Conservation (phyloP, 2,329 filamentous ascomycete species). For the Pyrenophora tritici-repentis region DNA sequence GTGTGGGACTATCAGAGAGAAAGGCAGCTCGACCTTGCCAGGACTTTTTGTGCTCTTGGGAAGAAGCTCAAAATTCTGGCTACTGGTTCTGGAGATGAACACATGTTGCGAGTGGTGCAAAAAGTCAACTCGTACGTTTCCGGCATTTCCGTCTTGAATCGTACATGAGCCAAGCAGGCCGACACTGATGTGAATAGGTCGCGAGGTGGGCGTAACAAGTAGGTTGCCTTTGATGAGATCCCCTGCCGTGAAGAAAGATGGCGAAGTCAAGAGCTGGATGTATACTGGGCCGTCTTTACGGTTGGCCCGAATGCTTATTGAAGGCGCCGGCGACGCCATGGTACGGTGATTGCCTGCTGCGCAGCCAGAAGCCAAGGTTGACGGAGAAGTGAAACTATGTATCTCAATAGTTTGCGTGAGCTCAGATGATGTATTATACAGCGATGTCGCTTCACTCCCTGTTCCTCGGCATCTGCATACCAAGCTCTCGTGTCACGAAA, state of each 20-base stretch:
- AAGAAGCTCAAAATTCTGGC: constrained; percentile 30
- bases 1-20: constrained; percentile 33
- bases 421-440: constrained; percentile 1
- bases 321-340: constrained; percentile 16
- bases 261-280: constrained; percentile 18
- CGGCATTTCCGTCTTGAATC: constrained; percentile 16
- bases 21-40: constrained; percentile 32
- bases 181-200: constrained; percentile 25
- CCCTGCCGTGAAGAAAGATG: constrained; percentile 25
- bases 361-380: not conserved
- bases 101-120: constrained; percentile 25
- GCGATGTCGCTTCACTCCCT: constrained; percentile 9
- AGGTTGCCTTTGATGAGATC: constrained; percentile 28
- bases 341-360: not conserved
- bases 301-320: constrained; percentile 14
- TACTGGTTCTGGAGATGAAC: constrained; percentile 22
- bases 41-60: constrained; percentile 22
- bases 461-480: constrained; percentile 9
- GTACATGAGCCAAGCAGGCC: constrained; percentile 21
- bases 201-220: constrained; percentile 24
- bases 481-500: constrained; percentile 7
- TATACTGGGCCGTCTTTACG: constrained; percentile 22
- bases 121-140: constrained; percentile 19
- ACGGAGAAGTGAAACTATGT: not conserved
- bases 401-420: not conserved